Conservation (phyloP, 73 alveolate species). For the Paramecium tetraurelia region DNA sequence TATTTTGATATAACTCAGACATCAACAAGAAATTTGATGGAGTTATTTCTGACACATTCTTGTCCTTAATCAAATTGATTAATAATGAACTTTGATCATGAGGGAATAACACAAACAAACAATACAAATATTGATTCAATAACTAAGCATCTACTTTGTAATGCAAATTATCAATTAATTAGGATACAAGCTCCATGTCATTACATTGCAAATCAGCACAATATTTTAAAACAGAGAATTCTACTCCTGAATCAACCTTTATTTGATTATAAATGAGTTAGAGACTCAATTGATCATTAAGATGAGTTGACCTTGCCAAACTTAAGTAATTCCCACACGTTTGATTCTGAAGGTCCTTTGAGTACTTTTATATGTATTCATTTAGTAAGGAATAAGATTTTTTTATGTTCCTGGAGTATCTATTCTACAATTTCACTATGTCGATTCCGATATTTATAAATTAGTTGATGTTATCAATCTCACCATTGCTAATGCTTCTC, state of each 20-base stretch:
- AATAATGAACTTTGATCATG: not conserved
- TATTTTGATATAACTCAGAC: not conserved
- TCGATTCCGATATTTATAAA: not conserved
- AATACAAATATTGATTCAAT: not conserved
- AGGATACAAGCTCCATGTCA: not conserved
- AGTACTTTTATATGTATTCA: not conserved
- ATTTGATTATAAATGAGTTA: not conserved
- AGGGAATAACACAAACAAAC: not conserved
- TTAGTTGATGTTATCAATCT: not conserved
- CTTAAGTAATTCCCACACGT: not conserved
- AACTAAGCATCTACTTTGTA: not conserved
- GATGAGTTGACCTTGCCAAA: slow-evolving; percentile 9
- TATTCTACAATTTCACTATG: not conserved
- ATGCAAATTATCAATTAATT: not conserved
- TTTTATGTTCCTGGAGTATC: not conserved
- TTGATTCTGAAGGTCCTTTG: not conserved
- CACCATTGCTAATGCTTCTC: not conserved
- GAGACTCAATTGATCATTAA: not conserved
- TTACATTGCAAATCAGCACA: slow-evolving; percentile 26
- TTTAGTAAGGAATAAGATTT: not conserved
- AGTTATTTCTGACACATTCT: not conserved
- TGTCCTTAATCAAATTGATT: not conserved
- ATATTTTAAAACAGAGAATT: not conserved
- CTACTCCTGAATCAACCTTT: not conserved
- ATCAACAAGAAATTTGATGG: not conserved